Evolutionary conservation across 2,329 filamentous ascomycete genomes (phyloP).

Genomic region (Colletotrichum karsti): DNA sequence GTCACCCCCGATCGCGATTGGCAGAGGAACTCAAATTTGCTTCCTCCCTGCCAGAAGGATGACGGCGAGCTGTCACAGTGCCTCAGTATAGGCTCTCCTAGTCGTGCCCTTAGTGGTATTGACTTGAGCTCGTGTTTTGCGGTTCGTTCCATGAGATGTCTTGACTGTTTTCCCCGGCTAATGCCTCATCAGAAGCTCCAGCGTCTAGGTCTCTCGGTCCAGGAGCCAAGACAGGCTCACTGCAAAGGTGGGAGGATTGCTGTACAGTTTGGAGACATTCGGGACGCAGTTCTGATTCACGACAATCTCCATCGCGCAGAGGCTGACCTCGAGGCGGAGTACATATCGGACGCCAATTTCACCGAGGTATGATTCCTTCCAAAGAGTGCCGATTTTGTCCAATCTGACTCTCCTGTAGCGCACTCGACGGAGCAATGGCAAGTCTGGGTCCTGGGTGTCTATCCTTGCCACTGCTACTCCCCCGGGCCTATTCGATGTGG

Average conservation of each 20-base stretch:
- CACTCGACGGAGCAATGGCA: background rate
- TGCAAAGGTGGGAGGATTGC: constrained; percentile 52
- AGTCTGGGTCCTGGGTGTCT: constrained; percentile 1
- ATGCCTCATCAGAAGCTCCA: constrained; percentile 29
- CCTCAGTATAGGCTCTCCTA: constrained; percentile 10
- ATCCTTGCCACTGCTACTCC: constrained; percentile 1
- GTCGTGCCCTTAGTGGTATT: constrained; percentile 30
- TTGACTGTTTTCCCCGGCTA: background rate
- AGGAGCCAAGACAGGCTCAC: constrained; percentile 46
- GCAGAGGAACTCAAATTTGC: background rate
- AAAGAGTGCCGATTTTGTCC: too few relatives aligned
- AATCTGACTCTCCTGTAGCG: constrained; percentile 16
- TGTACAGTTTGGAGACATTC: constrained; percentile 67
- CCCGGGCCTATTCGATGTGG: background rate
- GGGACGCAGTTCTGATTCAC: constrained; percentile 63
- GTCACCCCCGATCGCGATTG: background rate
- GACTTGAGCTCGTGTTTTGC: constrained; percentile 54
- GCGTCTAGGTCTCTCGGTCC: constrained; percentile 39
- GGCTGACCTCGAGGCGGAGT: constrained; percentile 55
- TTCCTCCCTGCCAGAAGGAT: background rate
- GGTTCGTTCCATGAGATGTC: constrained; percentile 42
- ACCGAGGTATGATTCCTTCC: constrained; percentile 40
- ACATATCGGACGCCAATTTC: constrained; percentile 55
- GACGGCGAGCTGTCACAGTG: constrained; percentile 6
- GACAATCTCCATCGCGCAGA: constrained; percentile 53